Evolutionary conservation across 1,284 basidiomycete genomes (phyloP).

Genomic region (Sporisorium iseilematis-ciliati): DNA sequence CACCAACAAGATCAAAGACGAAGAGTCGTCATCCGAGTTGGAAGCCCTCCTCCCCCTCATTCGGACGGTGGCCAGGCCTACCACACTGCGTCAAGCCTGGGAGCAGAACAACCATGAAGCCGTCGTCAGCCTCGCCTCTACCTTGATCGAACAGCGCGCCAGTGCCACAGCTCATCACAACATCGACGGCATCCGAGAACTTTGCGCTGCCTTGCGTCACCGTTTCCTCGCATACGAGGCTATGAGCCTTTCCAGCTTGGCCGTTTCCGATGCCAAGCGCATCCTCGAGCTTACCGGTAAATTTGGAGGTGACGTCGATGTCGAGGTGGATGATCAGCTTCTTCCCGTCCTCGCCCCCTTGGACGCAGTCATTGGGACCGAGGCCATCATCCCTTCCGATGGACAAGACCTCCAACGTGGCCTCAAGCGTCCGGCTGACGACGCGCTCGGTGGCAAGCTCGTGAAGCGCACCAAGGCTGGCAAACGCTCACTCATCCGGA

Average conservation of each 20-base stretch:
- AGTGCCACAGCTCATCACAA: conserved; percentile 10
- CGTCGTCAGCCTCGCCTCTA: conserved; percentile 15
- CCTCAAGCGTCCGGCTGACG: conserved; percentile 2
- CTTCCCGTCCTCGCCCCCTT: conserved; percentile 6
- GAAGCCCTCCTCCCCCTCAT: neutral
- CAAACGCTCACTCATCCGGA: conserved; percentile 1
- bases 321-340: conserved; percentile 3
- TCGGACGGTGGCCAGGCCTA: neutral
- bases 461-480: conserved; percentile 8
- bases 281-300: conserved; percentile 1
- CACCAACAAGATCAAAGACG: conserved; percentile 1
- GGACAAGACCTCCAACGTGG: neutral
- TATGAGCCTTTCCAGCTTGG: conserved; percentile 9
- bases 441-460: neutral
- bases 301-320: conserved; percentile 15
- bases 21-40: neutral
- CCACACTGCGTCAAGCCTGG: conserved; percentile 13
- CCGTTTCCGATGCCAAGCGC: conserved; percentile 10
- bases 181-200: conserved; percentile 10
- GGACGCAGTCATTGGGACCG: neutral
- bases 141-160: conserved; percentile 8
- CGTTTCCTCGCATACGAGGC: conserved; percentile 18
- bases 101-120: conserved; percentile 4
- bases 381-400: neutral
- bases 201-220: conserved; percentile 10